Conservation (phyloP, 306 rosid species). For the Ormosia semicastrata region DNA sequence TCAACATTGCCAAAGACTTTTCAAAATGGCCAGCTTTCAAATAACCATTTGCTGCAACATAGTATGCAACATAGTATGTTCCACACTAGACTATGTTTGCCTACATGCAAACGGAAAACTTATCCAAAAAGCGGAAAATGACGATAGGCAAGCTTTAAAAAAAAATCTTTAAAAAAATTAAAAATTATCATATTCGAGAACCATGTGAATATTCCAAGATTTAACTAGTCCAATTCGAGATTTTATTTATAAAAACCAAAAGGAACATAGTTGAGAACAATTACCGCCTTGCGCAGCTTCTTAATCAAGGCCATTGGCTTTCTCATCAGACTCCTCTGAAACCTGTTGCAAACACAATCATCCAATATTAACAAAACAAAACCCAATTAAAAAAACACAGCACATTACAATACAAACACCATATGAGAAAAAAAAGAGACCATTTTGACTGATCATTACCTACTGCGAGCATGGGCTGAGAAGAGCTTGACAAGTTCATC, state of each 20-base stretch:
- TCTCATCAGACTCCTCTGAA: constrained; percentile 84
- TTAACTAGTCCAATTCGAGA: neutral
- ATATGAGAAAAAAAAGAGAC: too few relatives aligned
- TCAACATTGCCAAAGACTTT: constrained; percentile 41
- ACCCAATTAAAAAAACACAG: too few relatives aligned
- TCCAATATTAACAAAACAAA: neutral
- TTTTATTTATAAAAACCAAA: too few relatives aligned
- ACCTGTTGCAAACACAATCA: constrained; percentile 35
- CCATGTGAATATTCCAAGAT: neutral
- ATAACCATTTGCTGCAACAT: constrained; percentile 48
- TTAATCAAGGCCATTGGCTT: constrained; percentile 95
- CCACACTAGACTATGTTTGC: neutral
- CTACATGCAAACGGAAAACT: too few relatives aligned
- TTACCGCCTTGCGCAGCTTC: constrained; percentile 95
- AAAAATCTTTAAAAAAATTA: too few relatives aligned
- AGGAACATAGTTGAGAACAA: neutral
- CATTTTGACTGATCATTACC: constrained; percentile 25
- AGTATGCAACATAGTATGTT: constrained; percentile 40
- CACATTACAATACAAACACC: too few relatives aligned
- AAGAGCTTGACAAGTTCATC: constrained; percentile 87
- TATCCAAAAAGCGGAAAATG: too few relatives aligned
- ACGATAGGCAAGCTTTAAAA: too few relatives aligned
- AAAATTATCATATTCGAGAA: neutral
- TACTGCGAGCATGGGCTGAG: constrained; percentile 77
- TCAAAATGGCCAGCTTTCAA: constrained; percentile 44